Evolutionary conservation across 768 basidiomycete genomes (phyloP).

Genomic region (Nevesoporus exiguus): DNA sequence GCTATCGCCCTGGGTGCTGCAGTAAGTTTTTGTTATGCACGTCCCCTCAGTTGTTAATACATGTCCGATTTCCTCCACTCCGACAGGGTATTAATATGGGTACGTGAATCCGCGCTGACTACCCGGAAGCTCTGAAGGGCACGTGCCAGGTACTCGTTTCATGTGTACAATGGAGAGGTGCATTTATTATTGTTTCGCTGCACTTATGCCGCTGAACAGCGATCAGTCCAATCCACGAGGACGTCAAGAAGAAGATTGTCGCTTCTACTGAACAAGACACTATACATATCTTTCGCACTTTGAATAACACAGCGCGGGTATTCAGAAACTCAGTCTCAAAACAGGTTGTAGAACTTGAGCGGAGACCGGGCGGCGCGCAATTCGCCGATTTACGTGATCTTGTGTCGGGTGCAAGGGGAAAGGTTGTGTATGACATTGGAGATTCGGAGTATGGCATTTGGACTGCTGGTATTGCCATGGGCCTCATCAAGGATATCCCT

Average conservation of each 20-base stretch:
- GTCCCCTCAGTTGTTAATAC: background rate
- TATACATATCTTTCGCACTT: conserved; percentile 84
- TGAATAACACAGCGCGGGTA: conserved; percentile 81
- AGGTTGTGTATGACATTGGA: conserved; percentile 75
- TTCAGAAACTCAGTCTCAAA: conserved; percentile 80
- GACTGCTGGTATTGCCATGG: conserved; percentile 63
- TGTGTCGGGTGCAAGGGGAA: conserved; percentile 68
- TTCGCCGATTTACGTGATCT: conserved; percentile 82
- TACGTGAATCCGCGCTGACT: conserved; percentile 8
- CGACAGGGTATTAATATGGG: conserved; percentile 84
- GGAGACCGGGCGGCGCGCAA: conserved; percentile 77
- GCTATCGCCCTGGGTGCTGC: conserved; percentile 78
- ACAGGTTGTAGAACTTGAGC: conserved; percentile 85
- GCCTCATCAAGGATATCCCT: conserved; percentile 80
- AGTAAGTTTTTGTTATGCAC: conserved; percentile 40
- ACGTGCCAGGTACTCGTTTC: conserved; percentile 66
- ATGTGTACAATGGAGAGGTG: conserved; percentile 88
- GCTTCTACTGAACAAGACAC: conserved; percentile 80
- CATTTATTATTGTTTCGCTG: conserved; percentile 3
- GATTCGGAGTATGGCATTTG: conserved; percentile 89
- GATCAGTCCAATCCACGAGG: conserved; percentile 80
- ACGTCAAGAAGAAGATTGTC: conserved; percentile 89
- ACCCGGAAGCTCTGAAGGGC: background rate
- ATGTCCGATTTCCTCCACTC: background rate
- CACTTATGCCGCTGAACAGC: background rate